phyloP scores from a whole-genome alignment of 2,329 filamentous ascomycete genomes.

The Clonostachys rosea region DNA sequence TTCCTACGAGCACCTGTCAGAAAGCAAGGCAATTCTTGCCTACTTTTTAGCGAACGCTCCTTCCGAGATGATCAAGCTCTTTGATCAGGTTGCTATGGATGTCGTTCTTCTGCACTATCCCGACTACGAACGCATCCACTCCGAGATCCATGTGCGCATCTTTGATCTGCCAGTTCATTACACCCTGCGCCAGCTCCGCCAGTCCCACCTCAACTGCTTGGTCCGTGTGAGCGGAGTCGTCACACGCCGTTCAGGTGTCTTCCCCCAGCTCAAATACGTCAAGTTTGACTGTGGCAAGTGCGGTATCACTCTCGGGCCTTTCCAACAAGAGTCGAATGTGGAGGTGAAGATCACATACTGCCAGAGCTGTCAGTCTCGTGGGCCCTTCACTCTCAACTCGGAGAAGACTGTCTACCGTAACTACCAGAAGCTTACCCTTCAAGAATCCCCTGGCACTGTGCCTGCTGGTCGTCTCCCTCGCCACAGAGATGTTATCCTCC shows the following conservation, averaged over 20 bases:
- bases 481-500: constrained; percentile 87
- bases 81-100: constrained; percentile 95
- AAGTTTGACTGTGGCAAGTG: constrained; percentile 98
- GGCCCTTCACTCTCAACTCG: constrained; percentile 92
- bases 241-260: constrained; percentile 89
- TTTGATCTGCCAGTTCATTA: constrained; percentile 92
- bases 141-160: constrained; percentile 96
- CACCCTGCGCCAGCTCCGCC: constrained; percentile 89
- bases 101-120: constrained; percentile 94
- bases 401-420: constrained; percentile 98
- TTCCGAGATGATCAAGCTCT: constrained; percentile 90
- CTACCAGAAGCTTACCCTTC: constrained; percentile 95
- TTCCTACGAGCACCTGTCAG: constrained; percentile 87
- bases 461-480: constrained; percentile 91
- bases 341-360: constrained; percentile 97
- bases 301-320: constrained; percentile 84
- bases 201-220: constrained; percentile 92
- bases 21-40: constrained; percentile 87
- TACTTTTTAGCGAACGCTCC: constrained; percentile 97
- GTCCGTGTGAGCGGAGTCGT: constrained; percentile 94
- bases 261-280: constrained; percentile 96
- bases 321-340: constrained; percentile 94
- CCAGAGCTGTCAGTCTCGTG: constrained; percentile 91
- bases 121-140: constrained; percentile 95
- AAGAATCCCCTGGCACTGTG: constrained; percentile 95